These are phyloP conservation scores for Ulvella scutata DNA, from an alignment of 139 green algal genomes.

Conservation along the genomic window DNA sequence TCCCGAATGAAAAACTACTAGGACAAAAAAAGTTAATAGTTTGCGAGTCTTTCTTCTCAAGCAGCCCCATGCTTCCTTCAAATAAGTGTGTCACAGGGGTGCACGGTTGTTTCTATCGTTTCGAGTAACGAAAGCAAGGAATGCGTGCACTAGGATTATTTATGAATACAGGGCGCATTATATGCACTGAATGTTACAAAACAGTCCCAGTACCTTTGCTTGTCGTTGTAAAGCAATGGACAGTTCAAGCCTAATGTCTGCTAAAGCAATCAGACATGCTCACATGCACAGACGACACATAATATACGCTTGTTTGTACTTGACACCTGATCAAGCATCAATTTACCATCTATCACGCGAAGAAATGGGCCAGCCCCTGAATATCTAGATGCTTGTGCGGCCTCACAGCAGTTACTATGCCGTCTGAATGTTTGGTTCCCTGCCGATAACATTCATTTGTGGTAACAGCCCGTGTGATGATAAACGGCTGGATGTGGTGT, in stretches of 20 bases:
- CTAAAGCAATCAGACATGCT: no score
- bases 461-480: no score
- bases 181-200: no score
- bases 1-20: not conserved
- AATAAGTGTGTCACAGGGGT: no score
- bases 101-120: no score
- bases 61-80: not conserved
- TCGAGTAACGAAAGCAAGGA: no score
- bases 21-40: not conserved
- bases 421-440: not conserved
- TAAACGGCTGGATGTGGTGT: no score
- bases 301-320: not conserved
- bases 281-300: not conserved
- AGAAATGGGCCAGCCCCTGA: not conserved
- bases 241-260: no score
- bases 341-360: not conserved
- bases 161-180: no score
- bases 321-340: not conserved
- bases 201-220: no score
- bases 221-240: no score
- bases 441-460: not conserved
- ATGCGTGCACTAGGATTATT: no score
- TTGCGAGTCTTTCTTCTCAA: not conserved
- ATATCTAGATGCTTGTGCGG: conserved; percentile 13
- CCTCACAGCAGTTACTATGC: not conserved